Percentiles rank a stretch among this genome's conserved stretches.
phyloP scores from a whole-genome alignment of 345 rosid species.

The Linum usitatissimum region DNA sequence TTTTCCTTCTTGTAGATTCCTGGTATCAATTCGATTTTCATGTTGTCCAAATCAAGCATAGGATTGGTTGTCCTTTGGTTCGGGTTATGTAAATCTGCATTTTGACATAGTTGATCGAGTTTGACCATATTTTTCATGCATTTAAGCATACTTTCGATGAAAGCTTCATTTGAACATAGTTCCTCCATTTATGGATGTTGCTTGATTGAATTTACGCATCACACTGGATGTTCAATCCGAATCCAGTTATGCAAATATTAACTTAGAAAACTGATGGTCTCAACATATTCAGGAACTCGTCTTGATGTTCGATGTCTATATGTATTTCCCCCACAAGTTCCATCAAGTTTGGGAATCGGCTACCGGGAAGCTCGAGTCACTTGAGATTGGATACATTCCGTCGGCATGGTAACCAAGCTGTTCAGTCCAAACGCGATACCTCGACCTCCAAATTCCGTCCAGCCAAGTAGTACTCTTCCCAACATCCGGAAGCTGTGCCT shows the following conservation, averaged over 20 bases:
- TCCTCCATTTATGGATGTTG: too few relatives aligned
- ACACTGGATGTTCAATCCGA: background rate
- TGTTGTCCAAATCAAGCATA: too few relatives aligned
- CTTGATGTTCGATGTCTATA: slow-evolving; percentile 71
- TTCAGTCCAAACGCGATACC: slow-evolving; percentile 34
- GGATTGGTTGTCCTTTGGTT: too few relatives aligned
- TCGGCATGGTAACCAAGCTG: slow-evolving; percentile 67
- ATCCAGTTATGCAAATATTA: background rate
- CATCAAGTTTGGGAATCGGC: slow-evolving; percentile 57
- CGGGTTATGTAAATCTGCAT: too few relatives aligned
- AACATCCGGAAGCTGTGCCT: slow-evolving; percentile 60
- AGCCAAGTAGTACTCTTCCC: slow-evolving; percentile 39
- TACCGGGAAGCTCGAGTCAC: slow-evolving; percentile 62
- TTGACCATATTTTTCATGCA: too few relatives aligned
- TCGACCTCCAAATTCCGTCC: slow-evolving; percentile 20
- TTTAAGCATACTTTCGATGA: too few relatives aligned
- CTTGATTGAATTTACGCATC: too few relatives aligned
- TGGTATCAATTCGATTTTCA: background rate
- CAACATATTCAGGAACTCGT: slow-evolving; percentile 35
- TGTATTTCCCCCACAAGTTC: slow-evolving; percentile 50
- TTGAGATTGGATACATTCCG: slow-evolving; percentile 78
- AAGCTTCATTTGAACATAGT: too few relatives aligned
- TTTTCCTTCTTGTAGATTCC: too few relatives aligned
- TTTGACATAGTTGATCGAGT: too few relatives aligned
- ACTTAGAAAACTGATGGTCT: background rate